Base-by-base conservation (phyloP, 306 rosid genomes). In the Quercus dentata region DNA sequence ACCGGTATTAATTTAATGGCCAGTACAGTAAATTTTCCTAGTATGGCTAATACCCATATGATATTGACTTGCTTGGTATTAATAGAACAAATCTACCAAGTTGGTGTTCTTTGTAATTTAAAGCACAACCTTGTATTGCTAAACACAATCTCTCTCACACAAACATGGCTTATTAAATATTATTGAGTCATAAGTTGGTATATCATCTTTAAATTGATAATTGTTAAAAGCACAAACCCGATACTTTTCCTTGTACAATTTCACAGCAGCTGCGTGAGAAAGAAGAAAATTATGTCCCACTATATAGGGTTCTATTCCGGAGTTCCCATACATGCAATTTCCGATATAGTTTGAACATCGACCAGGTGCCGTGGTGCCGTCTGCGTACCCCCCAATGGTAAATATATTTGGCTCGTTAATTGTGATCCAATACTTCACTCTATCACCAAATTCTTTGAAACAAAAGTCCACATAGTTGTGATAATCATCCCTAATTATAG, bases 361-460 rank as follows among this genome's bases (percentile, higher is more conserved):
- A 13, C 69, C 73, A 0, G 92, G 92, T 3, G 94, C 86, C 17
- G 79, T 57, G 17, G 65, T 67, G 11, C 94, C 95, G 25, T 3
- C 46, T 69, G 74, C 76, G 73, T 89, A 89, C 23, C 90, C 92
- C 5, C 0, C 6, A 0, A 76, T 56, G 31, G 74, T 80, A 67
- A 80, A 80, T 3, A 76, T 72, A 23, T 71, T 21, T 21, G 95
- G 95, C 80, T 91, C 95, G n/a, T 91, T 91, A 41, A 87, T 27
- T 2, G 95, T 89, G 61, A 91, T 83, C 95, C 95, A 91, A 69
- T 87, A 85, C 86, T 91, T 91, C 52, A 91, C 92, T 56, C 90
- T 79, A 76, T 91, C 91, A 9, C 95, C 95, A 69, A 91, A 91
- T 63, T 86, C 85, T 83, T 81, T 79, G 31, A 83, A 91, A 78